Conservation (phyloP, 2,329 filamentous ascomycete species). For the Colletotrichum sp. region DNA sequence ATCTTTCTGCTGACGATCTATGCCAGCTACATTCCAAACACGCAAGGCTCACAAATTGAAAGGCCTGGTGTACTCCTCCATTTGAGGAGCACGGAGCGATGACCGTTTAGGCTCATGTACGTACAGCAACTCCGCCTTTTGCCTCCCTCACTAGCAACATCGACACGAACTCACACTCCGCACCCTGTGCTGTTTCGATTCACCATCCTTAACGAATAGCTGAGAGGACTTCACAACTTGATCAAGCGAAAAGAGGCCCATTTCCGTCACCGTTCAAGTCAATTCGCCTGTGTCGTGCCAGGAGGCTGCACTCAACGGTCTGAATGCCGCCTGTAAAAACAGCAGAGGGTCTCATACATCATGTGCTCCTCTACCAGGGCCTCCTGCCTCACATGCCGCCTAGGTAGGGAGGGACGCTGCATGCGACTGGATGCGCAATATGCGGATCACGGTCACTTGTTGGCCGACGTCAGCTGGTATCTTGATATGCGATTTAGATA, state of each 20-base stretch:
- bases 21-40: background rate
- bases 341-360: background rate
- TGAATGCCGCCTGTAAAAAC: background rate
- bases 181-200: background rate
- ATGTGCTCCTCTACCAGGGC: background rate
- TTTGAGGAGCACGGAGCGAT: background rate
- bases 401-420: background rate
- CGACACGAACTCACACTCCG: background rate
- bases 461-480: background rate
- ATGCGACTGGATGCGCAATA: background rate
- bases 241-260: background rate
- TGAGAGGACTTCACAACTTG: background rate
- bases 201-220: background rate
- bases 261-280: background rate
- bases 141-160: background rate
- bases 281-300: background rate
- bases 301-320: background rate
- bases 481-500: background rate
- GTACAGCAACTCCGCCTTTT: background rate
- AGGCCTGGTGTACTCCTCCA: background rate
- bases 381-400: background rate
- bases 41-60: background rate
- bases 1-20: background rate
- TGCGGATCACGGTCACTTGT: background rate
- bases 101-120: background rate